These are phyloP conservation scores for Ustilago crameri DNA, from an alignment of 1,284 basidiomycete species.

Conservation along the genomic window DNA sequence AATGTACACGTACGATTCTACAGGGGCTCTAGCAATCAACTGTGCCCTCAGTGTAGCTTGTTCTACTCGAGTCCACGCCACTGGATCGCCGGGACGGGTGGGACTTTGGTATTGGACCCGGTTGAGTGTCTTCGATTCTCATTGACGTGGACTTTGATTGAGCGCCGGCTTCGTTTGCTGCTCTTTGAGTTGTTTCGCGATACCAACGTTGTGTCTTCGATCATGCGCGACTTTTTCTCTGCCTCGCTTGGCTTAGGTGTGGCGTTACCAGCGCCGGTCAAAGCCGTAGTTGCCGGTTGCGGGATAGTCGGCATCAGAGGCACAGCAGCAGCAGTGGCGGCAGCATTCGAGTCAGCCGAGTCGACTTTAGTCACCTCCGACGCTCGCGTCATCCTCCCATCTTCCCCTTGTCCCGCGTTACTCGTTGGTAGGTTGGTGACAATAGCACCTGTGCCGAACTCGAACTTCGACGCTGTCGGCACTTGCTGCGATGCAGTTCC, in stretches of 20 bases:
- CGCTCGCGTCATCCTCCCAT: constrained; percentile 26
- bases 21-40: not conserved
- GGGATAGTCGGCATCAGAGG: not conserved
- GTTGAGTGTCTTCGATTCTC: constrained; percentile 21
- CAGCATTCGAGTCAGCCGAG: constrained; percentile 13
- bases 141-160: constrained; percentile 35
- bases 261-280: not conserved
- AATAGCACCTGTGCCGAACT: not conserved
- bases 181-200: constrained; percentile 38
- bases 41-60: not conserved
- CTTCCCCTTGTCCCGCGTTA: not conserved
- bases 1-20: not conserved
- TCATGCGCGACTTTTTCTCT: constrained; percentile 20
- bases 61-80: constrained; percentile 16
- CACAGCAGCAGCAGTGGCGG: too few species aligned
- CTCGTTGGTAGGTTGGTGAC: not conserved
- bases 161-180: constrained; percentile 24
- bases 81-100: constrained; percentile 40
- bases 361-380: constrained; percentile 33
- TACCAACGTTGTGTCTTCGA: constrained; percentile 22
- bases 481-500: not conserved
- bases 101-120: constrained; percentile 4
- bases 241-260: constrained; percentile 6
- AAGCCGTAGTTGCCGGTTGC: not conserved
- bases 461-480: not conserved